Base-by-base conservation (phyloP, 495 filamentous ascomycete genomes). In the Talaromyces nanjingensis region DNA sequence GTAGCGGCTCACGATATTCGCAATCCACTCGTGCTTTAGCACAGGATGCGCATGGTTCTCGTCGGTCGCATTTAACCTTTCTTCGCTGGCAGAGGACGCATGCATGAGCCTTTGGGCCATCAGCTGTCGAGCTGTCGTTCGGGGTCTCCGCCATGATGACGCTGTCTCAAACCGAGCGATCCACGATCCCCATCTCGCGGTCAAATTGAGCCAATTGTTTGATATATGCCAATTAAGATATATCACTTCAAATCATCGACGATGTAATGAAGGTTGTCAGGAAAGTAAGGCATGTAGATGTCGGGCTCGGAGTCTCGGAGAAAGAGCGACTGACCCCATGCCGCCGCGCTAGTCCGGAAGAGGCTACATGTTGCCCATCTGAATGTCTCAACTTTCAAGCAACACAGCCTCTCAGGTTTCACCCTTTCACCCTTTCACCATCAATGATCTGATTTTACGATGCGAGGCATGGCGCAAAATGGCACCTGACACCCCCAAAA, bases 31-130 rank as follows among this genome's bases (percentile, higher is more conserved):
- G 68, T 63, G 83, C 79, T 75, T 84, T 87, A 72, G 82, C 70
- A 66, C 85, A 87, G 74, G 83, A 84, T 63, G 82, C 79, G 65
- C 85, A 87, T 33, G 84, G 85, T 66, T 84, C 81, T 63, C 77
- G 77, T 69, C 81, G 80, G 71, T 87, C 83, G 70, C 85, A 87
- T 53, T 82, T 81, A 42, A 87, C 85, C 71, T 87, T 87, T 47
- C 85, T 77, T 67, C 83, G 82, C 64, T 86, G 83, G 67, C 85
- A 87, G 52, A 85, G 70, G 29, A 85, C 79, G 66, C 85, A 87
- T 56, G 84, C 85, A 69, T 83, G 82, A 49, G 62, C 34, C 60
- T 42, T 62, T 6, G 53, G 60, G 60, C 37, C 59, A 62, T 27
- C 59, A 8, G n/a, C 20, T 14, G 39, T 27, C 20, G 37, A n/a